Evolutionary conservation across 495 filamentous ascomycete species (phyloP).

Genomic region (Darksidea phi): DNA sequence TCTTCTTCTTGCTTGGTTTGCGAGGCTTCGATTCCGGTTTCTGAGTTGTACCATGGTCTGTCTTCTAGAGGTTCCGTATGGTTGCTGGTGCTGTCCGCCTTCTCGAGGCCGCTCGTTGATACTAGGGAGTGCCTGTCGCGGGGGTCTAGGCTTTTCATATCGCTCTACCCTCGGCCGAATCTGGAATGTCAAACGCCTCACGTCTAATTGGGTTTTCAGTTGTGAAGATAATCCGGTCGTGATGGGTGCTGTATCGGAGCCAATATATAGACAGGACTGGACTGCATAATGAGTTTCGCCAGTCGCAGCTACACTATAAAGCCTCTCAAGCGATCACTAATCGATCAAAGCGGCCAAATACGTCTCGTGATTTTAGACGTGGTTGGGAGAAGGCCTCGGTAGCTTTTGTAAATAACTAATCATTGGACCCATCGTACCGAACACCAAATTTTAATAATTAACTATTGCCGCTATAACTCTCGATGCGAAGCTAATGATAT

Average conservation of each 20-base stretch:
- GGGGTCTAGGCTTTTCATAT: neutral
- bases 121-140: neutral
- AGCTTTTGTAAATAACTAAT: too few relatives aligned
- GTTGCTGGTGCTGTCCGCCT: neutral
- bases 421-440: too few relatives aligned
- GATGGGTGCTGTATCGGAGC: too few relatives aligned
- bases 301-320: neutral
- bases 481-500: too few relatives aligned
- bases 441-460: too few relatives aligned
- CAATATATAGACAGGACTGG: neutral
- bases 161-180: neutral
- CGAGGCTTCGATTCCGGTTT: neutral
- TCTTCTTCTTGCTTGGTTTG: neutral
- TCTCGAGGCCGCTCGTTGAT: conserved; percentile 15
- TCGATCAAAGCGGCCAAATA: neutral
- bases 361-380: too few relatives aligned
- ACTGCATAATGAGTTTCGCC: neutral
- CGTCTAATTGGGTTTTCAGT: too few relatives aligned
- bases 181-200: neutral
- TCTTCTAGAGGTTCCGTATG: neutral
- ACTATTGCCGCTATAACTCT: too few relatives aligned
- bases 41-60: neutral
- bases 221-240: too few relatives aligned
- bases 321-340: neutral
- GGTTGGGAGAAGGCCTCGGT: too few relatives aligned